Base-by-base conservation (phyloP, 2,329 filamentous ascomycete genomes). In the Colletotrichum falcatum region DNA sequence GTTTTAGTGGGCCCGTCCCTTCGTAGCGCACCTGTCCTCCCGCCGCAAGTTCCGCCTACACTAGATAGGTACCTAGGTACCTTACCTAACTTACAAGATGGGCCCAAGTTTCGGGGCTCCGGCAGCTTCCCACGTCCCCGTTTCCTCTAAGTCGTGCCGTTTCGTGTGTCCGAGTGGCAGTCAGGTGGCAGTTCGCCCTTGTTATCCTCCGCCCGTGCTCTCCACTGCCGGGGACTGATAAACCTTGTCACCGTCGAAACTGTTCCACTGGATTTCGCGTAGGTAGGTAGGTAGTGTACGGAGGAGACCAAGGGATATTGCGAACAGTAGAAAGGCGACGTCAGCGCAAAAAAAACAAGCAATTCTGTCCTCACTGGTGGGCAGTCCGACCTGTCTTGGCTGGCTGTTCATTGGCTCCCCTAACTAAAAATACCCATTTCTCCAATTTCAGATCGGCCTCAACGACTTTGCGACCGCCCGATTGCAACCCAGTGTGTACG, bases 341-440 rank as follows among this genome's bases (percentile, higher is more conserved):
- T 67, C 64, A 67, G 48, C 55, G 33, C 4, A 54, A 48, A 46
- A 46, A 46, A 66, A 71, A 71, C 68, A 68, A 71, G 65, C 65
- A 68, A 71, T 63, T 68, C 44, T 35, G 18, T n/a, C 37, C 35
- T 62, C 48, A 44, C 44, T 56, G 58, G 51, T 39, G 49, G 63
- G 56, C 61, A 42, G 63, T 28, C 48, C 56, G 30, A 67, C 54
- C 23, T 71, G 58, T 60, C 59, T 68, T 58, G 46, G 58, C 58
- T 20, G 39, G n/a, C 44, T 39, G 26, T 30, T 67, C 44, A 68
- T 71, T 71, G 64, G 68, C 59, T 68, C 64, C 33, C 53, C 58
- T 39, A 39, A 26, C 58, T 39, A 39, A 26, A 18, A 56, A 59
- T 46, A 44, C 42, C 51, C 56, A 58, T 58, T 62, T 59, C 63